Conservation (phyloP, 495 filamentous ascomycete species). For the Tuber aestivum region DNA sequence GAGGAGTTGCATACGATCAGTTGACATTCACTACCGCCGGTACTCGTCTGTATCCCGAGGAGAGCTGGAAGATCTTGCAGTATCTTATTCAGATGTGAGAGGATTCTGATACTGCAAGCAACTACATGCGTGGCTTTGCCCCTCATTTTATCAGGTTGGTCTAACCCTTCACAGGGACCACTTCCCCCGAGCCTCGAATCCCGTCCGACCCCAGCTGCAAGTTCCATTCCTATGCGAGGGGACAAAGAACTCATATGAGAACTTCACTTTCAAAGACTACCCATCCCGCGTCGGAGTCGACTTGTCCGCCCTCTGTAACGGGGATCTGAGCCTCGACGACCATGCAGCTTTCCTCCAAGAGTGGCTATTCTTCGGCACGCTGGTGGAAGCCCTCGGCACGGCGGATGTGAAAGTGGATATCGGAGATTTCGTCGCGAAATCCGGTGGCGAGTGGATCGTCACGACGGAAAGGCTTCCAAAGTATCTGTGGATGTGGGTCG, state of each 20-base stretch:
- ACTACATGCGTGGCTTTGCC: background rate
- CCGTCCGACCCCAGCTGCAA: constrained; percentile 1
- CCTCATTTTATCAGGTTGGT: constrained; percentile 1
- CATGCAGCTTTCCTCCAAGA: constrained; percentile 10
- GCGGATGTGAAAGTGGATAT: background rate
- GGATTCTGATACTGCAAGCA: background rate
- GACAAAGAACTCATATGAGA: background rate
- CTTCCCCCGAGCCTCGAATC: constrained; percentile 4
- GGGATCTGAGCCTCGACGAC: background rate
- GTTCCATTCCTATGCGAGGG: constrained; percentile 7
- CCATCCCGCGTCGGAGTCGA: constrained; percentile 1
- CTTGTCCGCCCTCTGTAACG: background rate
- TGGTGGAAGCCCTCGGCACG: background rate
- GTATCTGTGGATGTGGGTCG: constrained; percentile 11
- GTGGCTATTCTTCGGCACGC: constrained; percentile 15
- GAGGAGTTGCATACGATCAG: background rate
- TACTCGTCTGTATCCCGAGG: background rate
- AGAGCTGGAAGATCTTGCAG: background rate
- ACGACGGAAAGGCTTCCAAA: background rate
- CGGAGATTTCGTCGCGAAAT: background rate
- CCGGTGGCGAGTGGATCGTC: background rate
- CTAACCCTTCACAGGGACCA: constrained; percentile 15
- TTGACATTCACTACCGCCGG: background rate
- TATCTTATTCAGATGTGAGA: background rate
- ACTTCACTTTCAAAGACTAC: background rate